These are phyloP conservation scores for Alternaria viburni DNA, from an alignment of 2,329 filamentous ascomycete species.

Conservation along the genomic window DNA sequence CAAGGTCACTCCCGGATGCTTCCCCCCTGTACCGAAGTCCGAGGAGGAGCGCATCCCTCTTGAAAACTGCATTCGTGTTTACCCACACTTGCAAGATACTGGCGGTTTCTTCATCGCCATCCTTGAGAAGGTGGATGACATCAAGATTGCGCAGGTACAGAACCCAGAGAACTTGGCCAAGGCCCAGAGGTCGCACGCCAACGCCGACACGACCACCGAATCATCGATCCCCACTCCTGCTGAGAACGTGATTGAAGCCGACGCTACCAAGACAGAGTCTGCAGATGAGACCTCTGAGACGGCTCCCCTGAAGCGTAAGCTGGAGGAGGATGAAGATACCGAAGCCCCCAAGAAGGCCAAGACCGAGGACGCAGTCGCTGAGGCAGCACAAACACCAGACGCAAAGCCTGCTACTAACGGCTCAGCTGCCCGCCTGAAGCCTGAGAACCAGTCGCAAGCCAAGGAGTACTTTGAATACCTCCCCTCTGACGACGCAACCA, in stretches of 20 bases:
- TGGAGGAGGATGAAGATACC: constrained; percentile 45
- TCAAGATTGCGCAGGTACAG: constrained; percentile 41
- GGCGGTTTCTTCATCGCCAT: constrained; percentile 98
- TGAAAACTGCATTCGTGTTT: constrained; percentile 90
- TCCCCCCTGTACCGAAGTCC: constrained; percentile 67
- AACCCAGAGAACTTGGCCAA: constrained; percentile 36
- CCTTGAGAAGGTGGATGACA: constrained; percentile 84
- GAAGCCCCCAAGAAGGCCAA: constrained; percentile 42
- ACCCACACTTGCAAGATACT: constrained; percentile 94
- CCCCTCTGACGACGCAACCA: constrained; percentile 72
- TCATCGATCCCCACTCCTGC: constrained; percentile 29
- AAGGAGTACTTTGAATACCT: constrained; percentile 98
- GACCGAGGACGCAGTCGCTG: constrained; percentile 28
- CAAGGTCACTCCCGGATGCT: constrained; percentile 78
- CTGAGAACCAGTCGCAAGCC: constrained; percentile 55
- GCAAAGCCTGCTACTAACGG: constrained; percentile 22
- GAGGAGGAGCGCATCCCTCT: constrained; percentile 70
- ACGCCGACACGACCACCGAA: constrained; percentile 26
- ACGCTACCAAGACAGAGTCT: constrained; percentile 25
- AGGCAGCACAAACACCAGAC: constrained; percentile 7
- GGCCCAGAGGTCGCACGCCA: constrained; percentile 23
- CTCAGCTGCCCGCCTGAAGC: constrained; percentile 45
- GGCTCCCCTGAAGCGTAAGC: constrained; percentile 47
- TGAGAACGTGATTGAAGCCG: constrained; percentile 32
- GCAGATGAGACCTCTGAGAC: constrained; percentile 17